Base-by-base conservation (phyloP, 768 basidiomycete genomes). In the Daedaleopsis nitida region DNA sequence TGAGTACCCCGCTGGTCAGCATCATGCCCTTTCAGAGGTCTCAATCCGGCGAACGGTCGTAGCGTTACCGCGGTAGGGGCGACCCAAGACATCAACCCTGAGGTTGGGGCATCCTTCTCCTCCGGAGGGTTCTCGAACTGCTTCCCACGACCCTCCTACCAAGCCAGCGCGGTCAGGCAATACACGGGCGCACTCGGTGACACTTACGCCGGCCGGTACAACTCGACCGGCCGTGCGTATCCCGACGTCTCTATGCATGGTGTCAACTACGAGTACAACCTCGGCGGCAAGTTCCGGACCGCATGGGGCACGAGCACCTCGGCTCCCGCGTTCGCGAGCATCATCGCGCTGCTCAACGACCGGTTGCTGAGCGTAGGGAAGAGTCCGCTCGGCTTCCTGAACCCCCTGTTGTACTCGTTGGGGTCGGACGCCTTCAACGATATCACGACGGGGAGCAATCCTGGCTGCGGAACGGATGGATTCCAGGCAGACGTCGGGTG, bases 221-320 rank as follows among this genome's bases (percentile, higher is more conserved):
- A 87, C 45, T 17, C 54, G 16, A 42, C 59, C 50, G 47, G 56
- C 3, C 48, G 81, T 81, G 87, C 73, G 10, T 76, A 76, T 65
- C 88, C 87, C 10, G 88, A 90, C 62, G 85, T 89, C 24, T 74
- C 87, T 0, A 84, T 87, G 0, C 84, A 85, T 65, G 76, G 77
- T 1, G 62, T 65, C 35, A 68, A 73, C 44, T 87, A 81, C 75
- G 70, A 72, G 11, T 76, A 87, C 44, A 77, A 87, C 59, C 68
- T 85, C 42, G 77, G 78, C 42, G 84, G 84, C 0, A 19, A 55
- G 0, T 66, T 73, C 5, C 34, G 37, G 9, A 77, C 74, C n/a
- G 81, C 84, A 27, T 81, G 72, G 32, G 86, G 86, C 8, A 76
- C 75, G 23, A 74, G 73, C 47, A 72, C 74, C 42, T 60, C 72